Evolutionary conservation across 441 rosid species (phyloP), one percentile per base, ranked within the genome.

Genomic region (Jatropha podagrica): DNA sequence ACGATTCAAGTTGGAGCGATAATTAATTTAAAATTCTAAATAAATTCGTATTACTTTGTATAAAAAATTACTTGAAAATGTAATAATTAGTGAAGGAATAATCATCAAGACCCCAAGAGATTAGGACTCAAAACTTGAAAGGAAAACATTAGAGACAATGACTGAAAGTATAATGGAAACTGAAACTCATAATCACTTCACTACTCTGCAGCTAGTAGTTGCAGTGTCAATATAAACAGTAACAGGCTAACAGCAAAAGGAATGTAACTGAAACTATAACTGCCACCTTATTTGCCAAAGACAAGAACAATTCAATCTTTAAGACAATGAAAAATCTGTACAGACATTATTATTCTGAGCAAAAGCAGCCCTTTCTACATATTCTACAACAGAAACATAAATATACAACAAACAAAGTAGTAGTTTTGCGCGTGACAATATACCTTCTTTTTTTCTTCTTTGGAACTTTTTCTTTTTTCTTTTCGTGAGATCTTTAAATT

Each of bases 211-310:
- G 49, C 13, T 5, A 27, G 54, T 59, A n/a, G 81, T 66, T 75
- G 77, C 68, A 65, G 52, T 67, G 76, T 81, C 76, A 64, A 66
- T 69, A n/a, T 44, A 54, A 38, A 32, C 23, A 23, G 20, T 2
- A 54, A 11, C 32, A 32, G 32, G 32, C 32, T 23, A 74, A 81
- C 74, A 76, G 38, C 69, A 51, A 70, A 74, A 17, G 13, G 60
- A 74, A 58, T 60, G 59, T 40, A 41, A 65, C 32, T 68, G 46
- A 44, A 41, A 38, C 18, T 37, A 46, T 46, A 26, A 12, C 49
- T 63, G 65, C 64, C 15, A 37, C 38, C 17, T 46, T 12, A 46
- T 13, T 46, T 63, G 69, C 38, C 32, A 41, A 20, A 71, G 0
- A 56, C 18, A 44, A 66, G 9, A 23, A 12, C 0, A 44, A 10